Base-by-base conservation (phyloP, 768 basidiomycete species). In the Favolaschia claudopus region DNA sequence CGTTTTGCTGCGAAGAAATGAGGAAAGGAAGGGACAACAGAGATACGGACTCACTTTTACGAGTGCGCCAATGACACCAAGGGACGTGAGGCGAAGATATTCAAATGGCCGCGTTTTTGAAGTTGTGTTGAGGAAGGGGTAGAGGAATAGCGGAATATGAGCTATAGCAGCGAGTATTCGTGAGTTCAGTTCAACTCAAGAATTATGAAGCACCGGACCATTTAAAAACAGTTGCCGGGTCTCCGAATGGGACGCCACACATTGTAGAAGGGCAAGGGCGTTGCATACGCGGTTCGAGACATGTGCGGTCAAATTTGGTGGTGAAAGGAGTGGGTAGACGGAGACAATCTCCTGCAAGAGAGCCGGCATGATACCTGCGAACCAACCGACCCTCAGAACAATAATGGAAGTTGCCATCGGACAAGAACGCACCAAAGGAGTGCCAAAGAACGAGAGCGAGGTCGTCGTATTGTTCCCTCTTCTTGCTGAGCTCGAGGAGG, bases 81-180 rank as follows among this genome's bases (percentile, higher is more conserved):
- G 87, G 34, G 95, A 97, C 13, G 97, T 99, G 54, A 99, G 86
- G n/a, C 97, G 89, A 50, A 99, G 87, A 75, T 99, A 99, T 80
- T 99, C 97, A 71, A 99, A 99, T 2, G 96, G 96, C n/a, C 96
- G 88, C 13, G 96, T 99, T 82, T 99, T 99, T 54, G 93, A 95
- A 13, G 95, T 99, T 7, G 96, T 99, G 76, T 99, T 99, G 67
- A 99, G 82, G 79, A 99, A 99, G 19, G 96, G 96, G 76, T 99
- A 99, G 67, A 99, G 82, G 79, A 99, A 99, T 60, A 99, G 86
- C 36, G 96, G 96, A 72, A 99, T 95, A 75, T 99, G 97, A 25
- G 96, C 96, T 94, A n/a, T n/a, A n/a, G 67, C 20, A 37, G 74
- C 85, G 85, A 54, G 15, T 87, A 85, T 60, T 86, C 82, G 71